Evolutionary conservation across 2,329 filamentous ascomycete species (phyloP), one percentile per base, ranked within the genome.

Genomic region (Talaromyces sp.): DNA sequence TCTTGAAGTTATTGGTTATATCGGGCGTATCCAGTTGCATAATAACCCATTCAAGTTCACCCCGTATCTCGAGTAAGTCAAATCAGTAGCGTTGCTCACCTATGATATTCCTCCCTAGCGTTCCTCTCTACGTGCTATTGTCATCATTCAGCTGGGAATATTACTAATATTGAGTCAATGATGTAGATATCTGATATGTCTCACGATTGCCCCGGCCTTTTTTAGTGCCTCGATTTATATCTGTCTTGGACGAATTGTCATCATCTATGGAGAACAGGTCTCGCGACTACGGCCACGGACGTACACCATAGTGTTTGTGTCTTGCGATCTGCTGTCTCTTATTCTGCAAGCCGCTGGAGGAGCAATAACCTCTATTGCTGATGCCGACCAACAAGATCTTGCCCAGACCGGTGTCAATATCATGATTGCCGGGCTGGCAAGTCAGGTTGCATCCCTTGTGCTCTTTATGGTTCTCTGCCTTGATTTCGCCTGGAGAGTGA

Each of bases 381-480:
- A 28, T 7, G 56, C 40, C n/a, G 40, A 44, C 5, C 40, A 14
- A 9, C 40, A 18, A 16, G 40, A 16, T 16, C n/a, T 16, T 14
- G 23, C 56, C 51, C 56, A 58, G 23, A n/a, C 31, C 28, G 56
- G 56, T 33, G 31, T 58, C 47, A 12, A 58, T 58, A 58, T 58
- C 28, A 58, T 58, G 56, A 58, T 58, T 12, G 56, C 27, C 5
- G 56, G 56, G 23, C 56, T 58, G 9, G 28, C 56, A 30, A 30
- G 28, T 30, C 56, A 58, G 40, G 56, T 58, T 4, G n/a, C 31
- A 33, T 58, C 56, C 8, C 40, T 58, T 5, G 56, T 50, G 7
- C 40, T 58, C 12, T 58, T 58, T 40, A 58, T 58, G 9, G 42
- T 27, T 23, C 56, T 58, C 18, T 58, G 42, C 42, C 5, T 18